phyloP scores from a whole-genome alignment of 1,284 basidiomycete genomes.

The Inonotus hispidus region DNA sequence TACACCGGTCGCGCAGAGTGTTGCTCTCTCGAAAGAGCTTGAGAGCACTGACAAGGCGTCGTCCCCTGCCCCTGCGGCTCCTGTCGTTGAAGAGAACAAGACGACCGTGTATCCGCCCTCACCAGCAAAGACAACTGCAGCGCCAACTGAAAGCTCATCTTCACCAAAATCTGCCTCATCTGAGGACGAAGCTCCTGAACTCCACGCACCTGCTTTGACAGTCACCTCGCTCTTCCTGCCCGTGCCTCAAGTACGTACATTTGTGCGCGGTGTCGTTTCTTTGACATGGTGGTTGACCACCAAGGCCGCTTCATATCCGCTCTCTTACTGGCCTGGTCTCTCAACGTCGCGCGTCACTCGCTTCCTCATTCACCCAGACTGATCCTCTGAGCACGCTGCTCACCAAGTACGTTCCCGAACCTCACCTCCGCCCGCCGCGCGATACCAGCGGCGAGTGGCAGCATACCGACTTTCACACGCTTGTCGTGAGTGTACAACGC shows the following conservation, averaged over 20 bases:
- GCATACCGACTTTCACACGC: conserved; percentile 60
- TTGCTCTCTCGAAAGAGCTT: neutral
- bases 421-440: conserved; percentile 64
- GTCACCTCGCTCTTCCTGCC: conserved; percentile 74
- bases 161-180: conserved; percentile 29
- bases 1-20: conserved; percentile 3
- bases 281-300: conserved; percentile 58
- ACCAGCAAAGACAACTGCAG: conserved; percentile 27
- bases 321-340: conserved; percentile 12
- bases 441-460: conserved; percentile 71
- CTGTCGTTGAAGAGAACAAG: neutral
- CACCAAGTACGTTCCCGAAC: conserved; percentile 72
- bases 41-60: neutral
- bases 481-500: conserved; percentile 57
- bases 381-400: conserved; percentile 74
- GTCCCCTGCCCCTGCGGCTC: neutral
- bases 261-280: conserved; percentile 31
- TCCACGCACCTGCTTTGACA: conserved; percentile 52
- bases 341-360: conserved; percentile 23
- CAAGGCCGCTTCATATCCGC: conserved; percentile 18
- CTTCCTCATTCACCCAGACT: conserved; percentile 48
- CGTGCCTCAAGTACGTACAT: conserved; percentile 69
- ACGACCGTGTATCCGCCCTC: neutral
- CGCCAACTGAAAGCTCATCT: conserved; percentile 27
- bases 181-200: conserved; percentile 45